Evolutionary conservation across 2,329 filamentous ascomycete genomes (phyloP).

Genomic region (Fusarium mundagurra): DNA sequence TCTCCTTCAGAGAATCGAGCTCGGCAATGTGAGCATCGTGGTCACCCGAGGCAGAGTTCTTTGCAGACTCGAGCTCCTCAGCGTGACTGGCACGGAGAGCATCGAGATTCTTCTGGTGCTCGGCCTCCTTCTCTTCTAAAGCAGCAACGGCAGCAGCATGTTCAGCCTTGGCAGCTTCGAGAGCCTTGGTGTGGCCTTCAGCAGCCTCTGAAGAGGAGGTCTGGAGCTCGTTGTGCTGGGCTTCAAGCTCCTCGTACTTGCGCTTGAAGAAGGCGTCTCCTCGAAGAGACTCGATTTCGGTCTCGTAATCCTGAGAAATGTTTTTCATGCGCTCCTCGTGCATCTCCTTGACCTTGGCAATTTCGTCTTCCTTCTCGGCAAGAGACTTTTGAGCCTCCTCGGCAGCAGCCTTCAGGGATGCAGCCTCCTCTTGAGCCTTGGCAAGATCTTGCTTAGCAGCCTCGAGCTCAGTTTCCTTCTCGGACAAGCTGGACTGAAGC

Average conservation of each 20-base stretch:
- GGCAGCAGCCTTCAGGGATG: conserved; percentile 60
- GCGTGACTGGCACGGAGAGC: conserved; percentile 66
- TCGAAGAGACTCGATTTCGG: conserved; percentile 71
- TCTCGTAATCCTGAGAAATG: conserved; percentile 69
- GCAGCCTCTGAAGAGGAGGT: conserved; percentile 48
- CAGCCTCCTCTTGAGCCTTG: conserved; percentile 58
- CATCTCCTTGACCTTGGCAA: conserved; percentile 62
- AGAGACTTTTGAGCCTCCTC: conserved; percentile 58
- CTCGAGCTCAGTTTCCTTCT: conserved; percentile 58
- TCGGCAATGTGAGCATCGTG: conserved; percentile 59
- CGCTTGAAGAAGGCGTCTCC: conserved; percentile 72
- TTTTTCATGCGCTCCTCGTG: conserved; percentile 68
- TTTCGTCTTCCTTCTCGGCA: conserved; percentile 58
- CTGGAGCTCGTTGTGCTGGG: conserved; percentile 63
- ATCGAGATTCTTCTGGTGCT: conserved; percentile 64
- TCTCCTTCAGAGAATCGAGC: conserved; percentile 64
- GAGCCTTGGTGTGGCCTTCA: conserved; percentile 53
- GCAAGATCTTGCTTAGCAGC: conserved; percentile 53
- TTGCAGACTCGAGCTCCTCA: conserved; percentile 66
- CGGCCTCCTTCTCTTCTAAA: conserved; percentile 61
- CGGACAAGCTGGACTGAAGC: conserved; percentile 53
- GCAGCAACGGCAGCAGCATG: conserved; percentile 57
- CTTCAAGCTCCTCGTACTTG: conserved; percentile 69
- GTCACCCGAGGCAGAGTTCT: conserved; percentile 61
- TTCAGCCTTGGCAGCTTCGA: conserved; percentile 56